Base-by-base conservation (phyloP, 768 basidiomycete species). In the Pleurotus cornucopiae region DNA sequence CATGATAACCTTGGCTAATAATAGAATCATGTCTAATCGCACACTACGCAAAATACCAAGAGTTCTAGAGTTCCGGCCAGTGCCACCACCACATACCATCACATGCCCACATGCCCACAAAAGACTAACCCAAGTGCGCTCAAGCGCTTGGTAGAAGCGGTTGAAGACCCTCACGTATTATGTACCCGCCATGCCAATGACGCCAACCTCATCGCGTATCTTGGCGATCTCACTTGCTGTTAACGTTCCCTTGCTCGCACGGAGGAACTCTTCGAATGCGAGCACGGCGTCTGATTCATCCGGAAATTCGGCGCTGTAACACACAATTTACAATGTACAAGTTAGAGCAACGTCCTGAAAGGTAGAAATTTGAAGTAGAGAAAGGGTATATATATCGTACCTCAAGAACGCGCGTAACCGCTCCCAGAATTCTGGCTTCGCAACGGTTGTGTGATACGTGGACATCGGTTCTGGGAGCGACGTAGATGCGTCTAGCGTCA, bases 191-290 rank as follows among this genome's bases (percentile, higher is more conserved):
- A 95, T 94, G 25, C 94, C 94, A 41, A 84, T 78, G 21, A 96
- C 80, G 4, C 94, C 94, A 14, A 94, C 89, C 18, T 78, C 76
- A 67, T 98, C 96, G 47, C 96, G 81, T 63, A 98, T 94, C 76
- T 83, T 90, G 12, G 96, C 96, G 56, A 97, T 91, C 67, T 98
- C 91, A 58, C 78, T 85, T 0, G 92, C 85, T 14, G 84, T 89
- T 63, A 99, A 77, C 23, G 79, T 80, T 5, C 84, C 86, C 67
- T 95, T 95, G 68, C 84, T 86, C 0, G 87, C 89, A 16, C 83
- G 75, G 61, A 98, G 79, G 72, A 93, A 96, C 55, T 87, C 84
- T 71, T 98, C 95, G 71, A 92, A 98, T 0, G 87, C 90, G 13
- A 71, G 68, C 26, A 84, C 75, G 1, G 83, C 84, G 61, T 95